Evolutionary conservation across 805 yeast genomes (phyloP).

Genomic region (Metschnikowia matae): DNA sequence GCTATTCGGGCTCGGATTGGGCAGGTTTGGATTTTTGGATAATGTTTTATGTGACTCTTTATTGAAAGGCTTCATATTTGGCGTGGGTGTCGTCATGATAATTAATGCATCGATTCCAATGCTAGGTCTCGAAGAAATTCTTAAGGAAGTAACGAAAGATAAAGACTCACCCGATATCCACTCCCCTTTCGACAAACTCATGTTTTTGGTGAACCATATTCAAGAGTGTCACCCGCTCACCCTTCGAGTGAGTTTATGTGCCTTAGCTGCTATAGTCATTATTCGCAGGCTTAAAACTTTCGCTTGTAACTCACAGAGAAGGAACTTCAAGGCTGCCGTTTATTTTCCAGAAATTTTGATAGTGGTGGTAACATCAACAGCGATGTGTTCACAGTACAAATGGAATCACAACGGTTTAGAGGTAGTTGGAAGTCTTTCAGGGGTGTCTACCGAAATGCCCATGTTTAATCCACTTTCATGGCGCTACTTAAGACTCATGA

Average conservation of each 20-base stretch:
- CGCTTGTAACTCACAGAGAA: conserved; percentile 7
- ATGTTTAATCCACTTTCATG: conserved; percentile 54
- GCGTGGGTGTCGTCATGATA: conserved; percentile 43
- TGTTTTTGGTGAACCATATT: conserved; percentile 50
- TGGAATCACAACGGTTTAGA: conserved; percentile 56
- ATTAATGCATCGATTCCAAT: conserved; percentile 67
- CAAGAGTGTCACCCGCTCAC: conserved; percentile 55
- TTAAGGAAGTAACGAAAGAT: conserved; percentile 36
- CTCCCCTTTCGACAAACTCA: conserved; percentile 66
- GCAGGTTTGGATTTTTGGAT: conserved; percentile 33
- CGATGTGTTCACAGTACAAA: conserved; percentile 43
- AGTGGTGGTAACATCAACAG: conserved; percentile 61
- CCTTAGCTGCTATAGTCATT: conserved; percentile 48
- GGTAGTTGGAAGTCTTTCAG: conserved; percentile 64
- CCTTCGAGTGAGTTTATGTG: conserved; percentile 50
- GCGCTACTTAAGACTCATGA: conserved; percentile 46
- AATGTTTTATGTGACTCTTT: conserved; percentile 39
- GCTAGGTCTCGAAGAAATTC: conserved; percentile 55
- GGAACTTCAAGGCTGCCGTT: conserved; percentile 35
- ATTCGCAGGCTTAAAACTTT: conserved; percentile 36
- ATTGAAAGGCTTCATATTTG: conserved; percentile 41
- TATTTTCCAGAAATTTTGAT: conserved; percentile 83
- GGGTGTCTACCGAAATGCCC: conserved; percentile 41
- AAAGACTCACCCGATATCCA: conserved; percentile 35
- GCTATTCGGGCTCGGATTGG: conserved; percentile 20